Percentiles rank a stretch among this genome's conserved stretches.
Conservation (phyloP, 305 asterid genomes). For the Coffea humblotiana region DNA sequence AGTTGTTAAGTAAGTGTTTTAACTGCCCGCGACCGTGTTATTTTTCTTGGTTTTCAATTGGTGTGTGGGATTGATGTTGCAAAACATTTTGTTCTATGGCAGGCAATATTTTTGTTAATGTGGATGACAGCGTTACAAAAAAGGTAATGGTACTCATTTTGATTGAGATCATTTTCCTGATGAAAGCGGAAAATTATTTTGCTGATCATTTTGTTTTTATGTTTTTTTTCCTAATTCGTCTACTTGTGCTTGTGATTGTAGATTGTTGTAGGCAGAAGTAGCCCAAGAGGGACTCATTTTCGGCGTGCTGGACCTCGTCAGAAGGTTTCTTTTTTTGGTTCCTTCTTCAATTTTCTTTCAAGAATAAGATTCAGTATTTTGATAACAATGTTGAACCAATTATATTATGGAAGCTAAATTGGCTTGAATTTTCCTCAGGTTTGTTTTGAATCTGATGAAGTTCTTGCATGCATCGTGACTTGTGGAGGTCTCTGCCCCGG, state of each 20-base stretch:
- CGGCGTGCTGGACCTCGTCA: slow-evolving; percentile 28
- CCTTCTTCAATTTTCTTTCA: neutral
- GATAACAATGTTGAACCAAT: neutral
- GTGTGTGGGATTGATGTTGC: neutral
- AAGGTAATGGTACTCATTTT: neutral
- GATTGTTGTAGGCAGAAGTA: slow-evolving; percentile 21
- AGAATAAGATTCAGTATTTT: neutral
- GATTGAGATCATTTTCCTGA: neutral
- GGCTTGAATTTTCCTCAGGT: slow-evolving; percentile 4
- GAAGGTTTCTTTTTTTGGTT: neutral
- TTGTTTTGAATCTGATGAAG: slow-evolving; percentile 18
- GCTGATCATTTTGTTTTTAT: too few species aligned
- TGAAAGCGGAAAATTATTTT: too few species aligned
- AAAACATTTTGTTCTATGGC: slow-evolving; percentile 1
- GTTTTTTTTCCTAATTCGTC: neutral
- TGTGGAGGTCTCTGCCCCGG: slow-evolving; percentile 30
- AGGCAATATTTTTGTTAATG: slow-evolving; percentile 25
- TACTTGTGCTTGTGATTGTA: slow-evolving; percentile 5
- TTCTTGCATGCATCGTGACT: slow-evolving; percentile 21
- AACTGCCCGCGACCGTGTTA: neutral
- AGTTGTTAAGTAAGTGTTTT: slow-evolving; percentile 13
- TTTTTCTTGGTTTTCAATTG: neutral
- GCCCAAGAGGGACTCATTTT: slow-evolving; percentile 27
- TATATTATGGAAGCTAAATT: too few species aligned
- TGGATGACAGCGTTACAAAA: slow-evolving; percentile 14